These are phyloP conservation scores for Marasmius tenuissimus DNA, from an alignment of 1,284 basidiomycete species.

Conservation along the genomic window DNA sequence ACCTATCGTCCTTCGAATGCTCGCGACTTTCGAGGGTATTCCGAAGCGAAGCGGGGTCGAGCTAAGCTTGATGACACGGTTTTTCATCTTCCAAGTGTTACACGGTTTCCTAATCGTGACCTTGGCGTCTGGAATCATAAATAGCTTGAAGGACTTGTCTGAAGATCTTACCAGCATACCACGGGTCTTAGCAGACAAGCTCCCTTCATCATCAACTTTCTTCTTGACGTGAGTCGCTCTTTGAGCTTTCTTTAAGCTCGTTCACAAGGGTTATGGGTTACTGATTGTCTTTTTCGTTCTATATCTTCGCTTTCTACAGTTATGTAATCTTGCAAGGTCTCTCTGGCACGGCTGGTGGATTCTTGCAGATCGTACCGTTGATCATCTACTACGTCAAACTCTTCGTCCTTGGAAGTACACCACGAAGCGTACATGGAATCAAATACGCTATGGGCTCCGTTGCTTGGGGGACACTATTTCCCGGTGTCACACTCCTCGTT, in stretches of 20 bases:
- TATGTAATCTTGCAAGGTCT: slow-evolving; percentile 73
- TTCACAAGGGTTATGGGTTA: no score
- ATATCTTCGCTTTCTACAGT: slow-evolving; percentile 27
- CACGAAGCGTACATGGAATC: slow-evolving; percentile 81
- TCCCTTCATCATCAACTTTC: slow-evolving; percentile 89
- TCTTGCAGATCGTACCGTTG: slow-evolving; percentile 78
- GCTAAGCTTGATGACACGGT: slow-evolving; percentile 88
- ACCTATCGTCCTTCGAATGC: slow-evolving; percentile 81
- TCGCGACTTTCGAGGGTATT: slow-evolving; percentile 80
- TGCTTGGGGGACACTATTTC: slow-evolving; percentile 88
- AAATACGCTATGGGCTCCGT: slow-evolving; percentile 69
- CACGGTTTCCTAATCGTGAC: slow-evolving; percentile 92
- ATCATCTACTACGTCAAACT: slow-evolving; percentile 86
- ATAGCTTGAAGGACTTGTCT: slow-evolving; percentile 62
- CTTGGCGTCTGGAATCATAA: slow-evolving; percentile 77
- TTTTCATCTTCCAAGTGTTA: slow-evolving; percentile 91
- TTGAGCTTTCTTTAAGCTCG: slow-evolving; percentile 2
- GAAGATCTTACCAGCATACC: slow-evolving; percentile 65
- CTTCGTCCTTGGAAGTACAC: slow-evolving; percentile 84
- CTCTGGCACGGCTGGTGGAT: slow-evolving; percentile 73
- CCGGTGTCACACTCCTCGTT: slow-evolving; percentile 70
- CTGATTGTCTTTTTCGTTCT: not conserved
- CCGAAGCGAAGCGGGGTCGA: slow-evolving; percentile 83
- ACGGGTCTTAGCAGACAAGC: slow-evolving; percentile 65
- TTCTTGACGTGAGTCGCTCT: slow-evolving; percentile 76